Base-by-base conservation (phyloP, 805 yeast species). In the Kodamaea kakaduensis region DNA sequence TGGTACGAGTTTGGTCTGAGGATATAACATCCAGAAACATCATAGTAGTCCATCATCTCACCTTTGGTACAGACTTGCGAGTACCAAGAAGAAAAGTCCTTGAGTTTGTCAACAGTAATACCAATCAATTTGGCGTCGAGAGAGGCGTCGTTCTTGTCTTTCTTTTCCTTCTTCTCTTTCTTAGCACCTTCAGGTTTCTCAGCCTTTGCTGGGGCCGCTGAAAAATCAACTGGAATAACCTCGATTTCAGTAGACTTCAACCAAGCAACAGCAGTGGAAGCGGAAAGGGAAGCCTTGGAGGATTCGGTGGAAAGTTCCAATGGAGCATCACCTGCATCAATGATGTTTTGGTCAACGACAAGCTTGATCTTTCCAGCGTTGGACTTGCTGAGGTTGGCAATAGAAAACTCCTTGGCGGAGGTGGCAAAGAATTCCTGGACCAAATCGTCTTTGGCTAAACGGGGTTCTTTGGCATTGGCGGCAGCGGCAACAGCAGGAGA, bases 41-140 rank as follows among this genome's bases (percentile, higher is more conserved):
- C 98, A 58, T 93, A 93, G 72, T 93, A 93, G 61, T 94, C 98
- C 53, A 93, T 75, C 96, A 94, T 86, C 65, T 93, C 99, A 65
- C 96, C 95, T 68, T 93, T 93, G 54, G 94, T 84, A 47, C 89
- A 75, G 41, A 94, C 82, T 71, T 93, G 98, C 52, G 89, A 89
- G 70, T 93, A 93, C 99, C 99, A 93, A 35, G 88, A 79, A 43
- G 98, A 80, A 72, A 93, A 93, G 59, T 93, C 98, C 52, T 78
- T 71, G 44, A 79, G 77, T 67, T 93, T 93, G 64, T 87, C 95
- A 34, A 84, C 95, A 30, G 97, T 93, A 59, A 93, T 90, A 64
- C 98, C 98, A 49, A 93, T 85, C 53, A 89, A 68, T 54, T 90
- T 88, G 32, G 95, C 93, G 55, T 85, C 95, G 45, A 76, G 75